These are phyloP conservation scores for Ustilago cynodontis DNA, from an alignment of 1,284 basidiomycete species.

Conservation along the genomic window DNA sequence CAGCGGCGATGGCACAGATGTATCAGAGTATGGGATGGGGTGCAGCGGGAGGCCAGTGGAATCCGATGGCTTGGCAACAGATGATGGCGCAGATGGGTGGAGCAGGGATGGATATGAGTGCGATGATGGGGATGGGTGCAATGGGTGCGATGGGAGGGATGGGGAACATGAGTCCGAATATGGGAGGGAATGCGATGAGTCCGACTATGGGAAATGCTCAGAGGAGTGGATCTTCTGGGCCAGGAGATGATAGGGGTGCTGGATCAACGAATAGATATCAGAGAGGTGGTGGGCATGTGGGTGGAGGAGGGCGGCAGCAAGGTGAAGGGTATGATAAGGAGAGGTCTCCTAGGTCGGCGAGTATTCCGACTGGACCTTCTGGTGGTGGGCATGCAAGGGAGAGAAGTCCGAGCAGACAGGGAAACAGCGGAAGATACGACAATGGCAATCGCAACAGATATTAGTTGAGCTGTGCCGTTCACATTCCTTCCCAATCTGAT, in stretches of 20 bases:
- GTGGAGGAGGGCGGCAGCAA: slow-evolving; percentile 1
- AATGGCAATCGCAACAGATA: slow-evolving; percentile 42
- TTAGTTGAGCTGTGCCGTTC: slow-evolving; percentile 3
- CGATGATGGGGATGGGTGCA: slow-evolving; percentile 70
- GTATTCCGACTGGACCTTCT: background rate
- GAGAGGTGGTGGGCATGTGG: slow-evolving; percentile 21
- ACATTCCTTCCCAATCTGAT: background rate
- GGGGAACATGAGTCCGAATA: slow-evolving; percentile 47
- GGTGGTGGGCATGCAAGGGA: slow-evolving; percentile 21
- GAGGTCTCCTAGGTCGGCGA: slow-evolving; percentile 25
- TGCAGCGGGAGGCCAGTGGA: slow-evolving; percentile 49
- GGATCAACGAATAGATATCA: slow-evolving; percentile 18
- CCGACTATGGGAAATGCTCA: slow-evolving; percentile 47
- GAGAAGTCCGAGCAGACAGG: slow-evolving; percentile 32
- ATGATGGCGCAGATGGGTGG: slow-evolving; percentile 59
- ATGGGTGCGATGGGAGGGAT: slow-evolving; percentile 72
- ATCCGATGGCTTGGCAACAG: slow-evolving; percentile 68
- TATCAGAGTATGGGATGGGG: slow-evolving; percentile 74
- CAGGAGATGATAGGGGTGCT: background rate
- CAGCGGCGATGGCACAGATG: slow-evolving; percentile 74
- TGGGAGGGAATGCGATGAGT: slow-evolving; percentile 47
- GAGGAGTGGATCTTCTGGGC: slow-evolving; percentile 8
- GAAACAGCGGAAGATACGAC: slow-evolving; percentile 23
- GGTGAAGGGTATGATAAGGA: slow-evolving; percentile 17
- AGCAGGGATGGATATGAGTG: slow-evolving; percentile 73